phyloP scores from a whole-genome alignment of 176 grass and related monocot genomes.

The Zoysia pacifica region DNA sequence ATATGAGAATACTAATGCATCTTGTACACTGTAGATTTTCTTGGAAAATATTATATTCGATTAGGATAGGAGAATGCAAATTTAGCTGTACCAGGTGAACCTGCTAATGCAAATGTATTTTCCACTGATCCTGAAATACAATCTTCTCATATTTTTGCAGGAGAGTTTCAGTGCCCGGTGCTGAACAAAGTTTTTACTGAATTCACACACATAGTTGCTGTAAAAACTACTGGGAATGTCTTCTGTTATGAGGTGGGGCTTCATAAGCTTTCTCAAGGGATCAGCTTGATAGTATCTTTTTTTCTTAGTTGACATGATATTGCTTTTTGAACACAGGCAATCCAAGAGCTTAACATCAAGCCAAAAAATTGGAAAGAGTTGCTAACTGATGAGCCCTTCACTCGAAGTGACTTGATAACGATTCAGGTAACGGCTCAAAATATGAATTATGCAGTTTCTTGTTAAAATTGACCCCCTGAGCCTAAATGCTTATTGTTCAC shows the following conservation, averaged over 20 bases:
- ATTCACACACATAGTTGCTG: constrained; percentile 96
- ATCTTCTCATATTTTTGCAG: constrained; percentile 44
- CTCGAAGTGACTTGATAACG: constrained; percentile 87
- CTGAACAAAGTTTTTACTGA: constrained; percentile 97
- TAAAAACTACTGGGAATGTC: constrained; percentile 98
- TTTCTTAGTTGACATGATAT: constrained; percentile 21
- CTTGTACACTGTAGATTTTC: not conserved
- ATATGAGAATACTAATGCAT: not conserved
- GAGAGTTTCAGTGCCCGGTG: constrained; percentile 92
- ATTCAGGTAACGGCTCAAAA: constrained; percentile 75
- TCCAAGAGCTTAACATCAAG: constrained; percentile 95
- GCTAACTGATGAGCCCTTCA: constrained; percentile 89
- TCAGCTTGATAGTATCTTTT: constrained; percentile 19
- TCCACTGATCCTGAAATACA: not conserved
- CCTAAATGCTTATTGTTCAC: constrained; percentile 17
- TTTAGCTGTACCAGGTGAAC: constrained; percentile 6
- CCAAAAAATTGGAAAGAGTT: constrained; percentile 96
- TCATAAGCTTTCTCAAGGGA: not conserved
- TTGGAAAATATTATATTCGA: not conserved
- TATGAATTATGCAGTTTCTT: constrained; percentile 7
- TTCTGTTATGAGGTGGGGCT: constrained; percentile 86
- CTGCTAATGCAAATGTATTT: constrained; percentile 12
- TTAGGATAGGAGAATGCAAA: not conserved
- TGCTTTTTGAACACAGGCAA: constrained; percentile 56
- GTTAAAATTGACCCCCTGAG: constrained; percentile 17